Evolutionary conservation across 345 rosid genomes (phyloP).

Genomic region (Eucalyptus paniculata): DNA sequence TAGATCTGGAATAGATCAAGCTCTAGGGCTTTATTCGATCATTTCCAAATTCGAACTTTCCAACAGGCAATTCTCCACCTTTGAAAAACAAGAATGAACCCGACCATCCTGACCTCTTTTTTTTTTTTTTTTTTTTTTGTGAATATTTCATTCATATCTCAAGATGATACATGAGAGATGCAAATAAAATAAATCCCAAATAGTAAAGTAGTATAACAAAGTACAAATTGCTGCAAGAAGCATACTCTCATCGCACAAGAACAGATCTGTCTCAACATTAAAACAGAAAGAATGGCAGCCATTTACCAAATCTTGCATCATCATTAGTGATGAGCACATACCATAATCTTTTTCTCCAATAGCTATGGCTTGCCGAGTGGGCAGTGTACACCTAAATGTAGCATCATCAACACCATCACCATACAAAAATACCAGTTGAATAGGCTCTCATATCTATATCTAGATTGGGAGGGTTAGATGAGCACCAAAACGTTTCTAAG

Average conservation of each 20-base stretch:
- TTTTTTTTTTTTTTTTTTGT: too few relatives aligned
- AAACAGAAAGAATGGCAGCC: not conserved
- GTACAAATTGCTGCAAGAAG: not conserved
- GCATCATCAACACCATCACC: not conserved
- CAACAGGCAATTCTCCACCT: not conserved
- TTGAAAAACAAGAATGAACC: not conserved
- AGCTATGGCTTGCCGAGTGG: rapidly evolving
- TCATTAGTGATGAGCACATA: not conserved
- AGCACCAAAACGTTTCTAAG: not conserved
- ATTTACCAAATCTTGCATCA: not conserved
- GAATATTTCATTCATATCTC: not conserved
- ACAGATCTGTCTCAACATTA: not conserved
- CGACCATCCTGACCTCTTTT: not conserved
- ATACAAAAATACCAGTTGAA: not conserved
- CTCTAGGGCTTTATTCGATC: not conserved
- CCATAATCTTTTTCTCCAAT: not conserved
- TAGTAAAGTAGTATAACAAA: not conserved
- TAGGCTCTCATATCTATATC: not conserved
- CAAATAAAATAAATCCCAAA: not conserved
- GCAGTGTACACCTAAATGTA: not conserved
- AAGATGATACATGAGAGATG: not conserved
- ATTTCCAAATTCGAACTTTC: not conserved
- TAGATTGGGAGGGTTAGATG: not conserved
- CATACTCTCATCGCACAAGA: not conserved
- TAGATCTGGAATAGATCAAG: not conserved